Base-by-base conservation (phyloP, 2,329 filamentous ascomycete species). In the Trichoderma sp. region DNA sequence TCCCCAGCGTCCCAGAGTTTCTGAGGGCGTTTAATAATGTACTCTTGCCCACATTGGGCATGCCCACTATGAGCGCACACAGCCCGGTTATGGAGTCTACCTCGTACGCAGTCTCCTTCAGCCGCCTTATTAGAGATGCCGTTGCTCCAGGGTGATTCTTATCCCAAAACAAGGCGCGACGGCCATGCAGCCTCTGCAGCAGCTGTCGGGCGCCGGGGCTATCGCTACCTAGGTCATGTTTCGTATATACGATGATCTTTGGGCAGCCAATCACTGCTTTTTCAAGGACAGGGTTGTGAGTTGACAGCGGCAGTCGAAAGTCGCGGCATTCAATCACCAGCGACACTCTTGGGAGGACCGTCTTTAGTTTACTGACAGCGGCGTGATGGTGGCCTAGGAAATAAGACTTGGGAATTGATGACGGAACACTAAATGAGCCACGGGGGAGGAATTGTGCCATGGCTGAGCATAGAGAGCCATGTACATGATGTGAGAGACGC, bases 41-140 rank as follows among this genome's bases (percentile, higher is more conserved):
- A 58, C 93, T 97, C 81, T 99, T 99, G 43, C 96, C 96, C 0
- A 97, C 93, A 77, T 99, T 99, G 43, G 96, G 96, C 94, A 99
- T 97, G 68, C 96, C 96, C 16, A 98, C 94, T 0, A 98, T 88
- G 79, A 99, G 87, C 68, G 94, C 88, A 60, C 94, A 88, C 73
- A 93, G 87, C n/a, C 94, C 94, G 8, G 92, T 90, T n/a, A 98
- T 81, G 27, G 87, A 87, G 74, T 89, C 79, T 24, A 79, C 72
- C 1, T 71, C 72, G 19, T 65, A 70, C 21, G 80, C 79, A 21
- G 76, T 71, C 49, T 77, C 73, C 47, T 76, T 78, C 21, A 83
- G 76, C 37, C 77, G 75, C 21, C 72, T 72, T 13, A 88, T 76
- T 4, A 88, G 77, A 2, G 73, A 66, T 5, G 73, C 73, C 11